These are phyloP conservation scores for Andrographis paniculata DNA, from an alignment of 305 asterid species.

Conservation along the genomic window DNA sequence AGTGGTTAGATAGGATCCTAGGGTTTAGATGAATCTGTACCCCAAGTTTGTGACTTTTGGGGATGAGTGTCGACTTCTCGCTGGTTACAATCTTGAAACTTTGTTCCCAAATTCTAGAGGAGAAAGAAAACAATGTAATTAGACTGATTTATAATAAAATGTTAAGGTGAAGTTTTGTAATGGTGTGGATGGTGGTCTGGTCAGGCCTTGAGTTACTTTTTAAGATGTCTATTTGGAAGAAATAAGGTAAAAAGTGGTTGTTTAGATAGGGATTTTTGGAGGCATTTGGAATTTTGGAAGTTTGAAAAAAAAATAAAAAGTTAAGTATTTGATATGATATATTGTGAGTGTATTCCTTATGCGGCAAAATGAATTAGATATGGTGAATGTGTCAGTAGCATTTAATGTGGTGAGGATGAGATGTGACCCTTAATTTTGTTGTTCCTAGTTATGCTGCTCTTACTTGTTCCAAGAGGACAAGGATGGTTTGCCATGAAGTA, in stretches of 20 bases:
- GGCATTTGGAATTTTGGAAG: no score
- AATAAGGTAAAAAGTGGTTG: no score
- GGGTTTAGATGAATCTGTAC: constrained; percentile 10
- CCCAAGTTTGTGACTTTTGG: constrained; percentile 1
- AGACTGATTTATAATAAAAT: no score
- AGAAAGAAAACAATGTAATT: neutral
- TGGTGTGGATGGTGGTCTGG: no score
- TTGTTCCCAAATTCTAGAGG: neutral
- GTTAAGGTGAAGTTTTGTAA: no score
- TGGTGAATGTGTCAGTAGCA: neutral
- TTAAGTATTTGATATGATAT: no score
- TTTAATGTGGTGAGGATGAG: neutral
- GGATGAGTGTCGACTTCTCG: constrained; percentile 14
- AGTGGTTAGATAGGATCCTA: constrained; percentile 5
- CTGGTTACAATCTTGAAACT: constrained; percentile 4
- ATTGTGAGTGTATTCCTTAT: no score
- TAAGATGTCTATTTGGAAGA: no score
- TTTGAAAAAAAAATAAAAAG: no score
- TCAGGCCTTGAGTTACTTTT: no score
- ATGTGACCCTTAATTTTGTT: neutral
- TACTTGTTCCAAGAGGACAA: neutral
- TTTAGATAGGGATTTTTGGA: no score
- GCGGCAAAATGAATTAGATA: no score
- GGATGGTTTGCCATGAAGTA: neutral
- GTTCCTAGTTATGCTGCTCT: neutral